Conservation (phyloP, 2,329 filamentous ascomycete genomes). For the Fusarium sp. region DNA sequence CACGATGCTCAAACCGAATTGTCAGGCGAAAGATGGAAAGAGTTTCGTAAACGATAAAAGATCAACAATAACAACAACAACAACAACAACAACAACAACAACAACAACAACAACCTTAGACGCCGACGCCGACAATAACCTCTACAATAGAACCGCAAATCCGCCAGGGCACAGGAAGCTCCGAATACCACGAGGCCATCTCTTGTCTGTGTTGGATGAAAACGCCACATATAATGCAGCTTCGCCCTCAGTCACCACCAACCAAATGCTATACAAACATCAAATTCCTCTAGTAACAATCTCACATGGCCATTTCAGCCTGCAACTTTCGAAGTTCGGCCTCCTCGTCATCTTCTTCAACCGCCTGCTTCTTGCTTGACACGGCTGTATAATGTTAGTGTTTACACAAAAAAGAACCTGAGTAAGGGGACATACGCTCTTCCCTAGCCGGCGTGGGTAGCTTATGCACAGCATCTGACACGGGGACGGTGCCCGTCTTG, state of each 20-base stretch:
- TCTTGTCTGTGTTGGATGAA: slow-evolving; percentile 27
- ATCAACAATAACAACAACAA: slow-evolving; percentile 37
- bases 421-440: slow-evolving; percentile 69
- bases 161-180: slow-evolving; percentile 24
- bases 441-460: slow-evolving; percentile 78
- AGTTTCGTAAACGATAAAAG: slow-evolving; percentile 34
- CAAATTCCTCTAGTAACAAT: slow-evolving; percentile 7
- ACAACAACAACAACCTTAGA: slow-evolving; percentile 39
- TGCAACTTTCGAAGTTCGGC: slow-evolving; percentile 92
- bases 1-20: slow-evolving; percentile 19
- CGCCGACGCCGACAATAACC: slow-evolving; percentile 47
- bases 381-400: slow-evolving; percentile 42
- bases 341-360: slow-evolving; percentile 92
- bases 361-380: slow-evolving; percentile 51
- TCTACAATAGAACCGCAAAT: slow-evolving; percentile 37
- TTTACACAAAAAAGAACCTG: neutral
- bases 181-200: slow-evolving; percentile 15
- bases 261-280: slow-evolving; percentile 40
- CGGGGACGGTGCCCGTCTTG: slow-evolving; percentile 83
- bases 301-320: slow-evolving; percentile 95
- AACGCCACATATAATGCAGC: slow-evolving; percentile 3
- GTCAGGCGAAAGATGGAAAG: slow-evolving; percentile 25
- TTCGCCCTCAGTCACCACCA: slow-evolving; percentile 22
- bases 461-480: slow-evolving; percentile 77
- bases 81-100: too few species aligned